Conservation (phyloP, 805 yeast species). For the Saturnispora sanitii region DNA sequence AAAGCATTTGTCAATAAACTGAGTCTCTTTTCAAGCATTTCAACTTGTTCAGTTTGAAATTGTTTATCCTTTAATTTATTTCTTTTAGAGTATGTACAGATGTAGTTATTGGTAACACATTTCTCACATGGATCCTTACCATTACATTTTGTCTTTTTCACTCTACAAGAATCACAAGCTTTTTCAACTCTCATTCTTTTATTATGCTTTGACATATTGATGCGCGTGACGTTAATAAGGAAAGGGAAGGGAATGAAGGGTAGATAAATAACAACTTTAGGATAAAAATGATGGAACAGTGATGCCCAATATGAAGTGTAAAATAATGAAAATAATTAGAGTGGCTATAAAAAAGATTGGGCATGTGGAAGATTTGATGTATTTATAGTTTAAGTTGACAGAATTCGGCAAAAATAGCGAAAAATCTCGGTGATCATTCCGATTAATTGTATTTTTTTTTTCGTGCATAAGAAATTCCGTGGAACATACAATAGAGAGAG, state of each 20-base stretch:
- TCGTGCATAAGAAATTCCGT: no score
- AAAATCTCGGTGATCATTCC: no score
- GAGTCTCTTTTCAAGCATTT: constrained; percentile 47
- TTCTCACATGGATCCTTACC: constrained; percentile 53
- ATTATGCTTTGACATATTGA: background rate
- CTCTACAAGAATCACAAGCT: constrained; percentile 55
- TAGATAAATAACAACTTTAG: no score
- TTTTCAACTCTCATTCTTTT: constrained; percentile 39
- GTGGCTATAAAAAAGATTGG: no score
- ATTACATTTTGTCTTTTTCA: constrained; percentile 55
- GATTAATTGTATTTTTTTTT: no score
- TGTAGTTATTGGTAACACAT: constrained; percentile 45
- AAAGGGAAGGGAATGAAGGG: background rate
- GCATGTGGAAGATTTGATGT: no score
- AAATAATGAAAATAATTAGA: no score
- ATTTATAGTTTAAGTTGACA: no score
- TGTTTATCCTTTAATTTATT: constrained; percentile 43
- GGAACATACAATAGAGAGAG: no score
- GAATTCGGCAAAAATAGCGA: no score
- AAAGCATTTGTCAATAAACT: constrained; percentile 42
- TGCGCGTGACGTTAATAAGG: background rate
- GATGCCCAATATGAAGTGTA: no score
- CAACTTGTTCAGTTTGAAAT: constrained; percentile 53
- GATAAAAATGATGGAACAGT: no score
- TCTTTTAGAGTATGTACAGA: constrained; percentile 50